These are phyloP conservation scores for Didymella segeticola DNA, from an alignment of 2,329 filamentous ascomycete genomes.

Conservation along the genomic window DNA sequence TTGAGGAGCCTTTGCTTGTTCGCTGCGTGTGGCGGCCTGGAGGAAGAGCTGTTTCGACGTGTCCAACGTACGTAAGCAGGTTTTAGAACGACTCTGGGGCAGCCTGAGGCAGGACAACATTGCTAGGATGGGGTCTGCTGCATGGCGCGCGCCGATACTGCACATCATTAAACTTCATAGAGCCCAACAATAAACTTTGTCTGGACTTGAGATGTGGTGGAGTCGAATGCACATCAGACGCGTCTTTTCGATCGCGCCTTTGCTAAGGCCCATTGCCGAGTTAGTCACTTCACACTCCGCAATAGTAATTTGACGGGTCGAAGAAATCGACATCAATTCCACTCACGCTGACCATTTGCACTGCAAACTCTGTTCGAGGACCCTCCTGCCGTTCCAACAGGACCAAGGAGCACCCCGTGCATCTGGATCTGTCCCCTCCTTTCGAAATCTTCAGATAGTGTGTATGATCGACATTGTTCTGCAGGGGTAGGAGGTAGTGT, in stretches of 20 bases:
- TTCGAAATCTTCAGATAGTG: slow-evolving; percentile 1
- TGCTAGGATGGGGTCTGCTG: slow-evolving; percentile 8
- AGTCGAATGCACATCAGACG: slow-evolving; percentile 5
- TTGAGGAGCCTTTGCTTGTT: slow-evolving; percentile 11
- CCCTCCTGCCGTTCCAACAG: neutral
- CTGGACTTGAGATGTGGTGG: slow-evolving; percentile 9
- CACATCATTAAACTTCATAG: slow-evolving; percentile 8
- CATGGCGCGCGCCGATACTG: slow-evolving; percentile 1
- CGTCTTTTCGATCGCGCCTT: neutral
- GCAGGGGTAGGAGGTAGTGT: slow-evolving; percentile 11
- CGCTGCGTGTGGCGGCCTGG: slow-evolving; percentile 2
- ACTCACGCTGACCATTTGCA: neutral
- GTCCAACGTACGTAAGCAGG: slow-evolving; percentile 4
- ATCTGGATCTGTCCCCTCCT: neutral
- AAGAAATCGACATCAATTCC: neutral
- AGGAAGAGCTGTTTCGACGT: slow-evolving; percentile 5
- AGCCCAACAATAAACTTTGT: slow-evolving; percentile 14
- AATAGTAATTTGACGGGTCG: neutral
- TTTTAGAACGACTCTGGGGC: slow-evolving; percentile 10
- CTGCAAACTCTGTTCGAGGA: neutral
- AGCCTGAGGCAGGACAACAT: neutral
- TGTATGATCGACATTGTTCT: slow-evolving; percentile 16
- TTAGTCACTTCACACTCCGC: too few relatives aligned
- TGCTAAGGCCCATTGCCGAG: too few relatives aligned
- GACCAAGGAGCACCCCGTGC: slow-evolving; percentile 2